Evolutionary conservation across 208 protist genomes (phyloP).

Genomic region (Crithidia sp.): DNA sequence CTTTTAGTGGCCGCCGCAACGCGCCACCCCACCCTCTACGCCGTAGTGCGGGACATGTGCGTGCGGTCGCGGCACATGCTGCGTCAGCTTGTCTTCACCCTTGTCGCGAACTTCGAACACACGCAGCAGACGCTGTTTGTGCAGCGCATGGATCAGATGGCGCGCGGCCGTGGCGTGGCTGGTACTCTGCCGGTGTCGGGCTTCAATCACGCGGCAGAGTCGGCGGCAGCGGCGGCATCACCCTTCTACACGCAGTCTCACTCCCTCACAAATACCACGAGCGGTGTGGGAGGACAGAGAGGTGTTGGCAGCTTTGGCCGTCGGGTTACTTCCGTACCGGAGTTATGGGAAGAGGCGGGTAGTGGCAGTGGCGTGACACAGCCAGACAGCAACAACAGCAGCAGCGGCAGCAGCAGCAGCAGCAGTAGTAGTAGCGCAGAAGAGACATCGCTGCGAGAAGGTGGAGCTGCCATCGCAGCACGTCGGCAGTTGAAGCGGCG

Average conservation of each 20-base stretch:
- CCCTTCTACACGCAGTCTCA: no score
- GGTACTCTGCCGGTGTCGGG: not conserved
- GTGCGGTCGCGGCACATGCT: constrained; percentile 60
- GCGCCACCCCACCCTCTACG: constrained; percentile 43
- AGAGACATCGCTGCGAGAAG: not conserved
- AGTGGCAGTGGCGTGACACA: not conserved
- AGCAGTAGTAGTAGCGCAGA: not conserved
- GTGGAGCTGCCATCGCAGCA: not conserved
- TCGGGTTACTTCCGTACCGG: constrained; percentile 1
- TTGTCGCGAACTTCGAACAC: constrained; percentile 74
- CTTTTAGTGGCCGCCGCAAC: constrained; percentile 60
- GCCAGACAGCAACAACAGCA: not conserved
- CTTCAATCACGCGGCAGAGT: no score
- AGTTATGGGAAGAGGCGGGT: constrained; percentile 10
- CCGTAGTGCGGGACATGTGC: constrained; percentile 74
- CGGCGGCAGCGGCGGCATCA: no score
- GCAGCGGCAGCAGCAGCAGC: not conserved
- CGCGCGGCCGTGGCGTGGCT: constrained; percentile 10
- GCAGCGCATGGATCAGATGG: constrained; percentile 19
- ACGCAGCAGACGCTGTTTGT: constrained; percentile 33
- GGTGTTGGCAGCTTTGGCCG: not conserved
- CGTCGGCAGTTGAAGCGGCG: not conserved
- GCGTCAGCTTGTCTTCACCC: constrained; percentile 72
- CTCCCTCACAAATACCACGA: no score
- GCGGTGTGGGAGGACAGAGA: not conserved